A percentile compares a stretch with the other conserved stretches of the same genome.
Evolutionary conservation across 78 protist species (phyloP).

Genomic region (Dictyostelium citrinum): DNA sequence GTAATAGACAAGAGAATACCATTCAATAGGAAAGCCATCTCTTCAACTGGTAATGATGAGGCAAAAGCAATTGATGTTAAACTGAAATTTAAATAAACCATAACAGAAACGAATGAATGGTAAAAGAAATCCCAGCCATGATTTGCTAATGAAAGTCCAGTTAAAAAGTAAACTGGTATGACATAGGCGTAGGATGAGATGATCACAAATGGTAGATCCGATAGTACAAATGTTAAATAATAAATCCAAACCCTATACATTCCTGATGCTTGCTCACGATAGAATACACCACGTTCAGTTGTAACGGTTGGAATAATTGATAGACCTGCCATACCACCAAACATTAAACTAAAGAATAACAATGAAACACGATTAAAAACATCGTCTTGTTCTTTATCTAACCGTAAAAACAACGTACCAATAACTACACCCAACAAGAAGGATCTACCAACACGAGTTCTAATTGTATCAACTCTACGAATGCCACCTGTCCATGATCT

Average conservation of each 20-base stretch:
- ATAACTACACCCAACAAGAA: not conserved
- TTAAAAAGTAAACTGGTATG: not conserved
- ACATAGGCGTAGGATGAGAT: not conserved
- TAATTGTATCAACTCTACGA: not conserved
- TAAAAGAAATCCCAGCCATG: constrained; percentile 58
- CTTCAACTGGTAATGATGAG: not conserved
- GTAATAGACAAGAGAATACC: constrained; percentile 16
- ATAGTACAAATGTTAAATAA: not conserved
- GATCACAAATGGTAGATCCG: constrained; percentile 19
- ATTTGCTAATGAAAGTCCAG: not conserved
- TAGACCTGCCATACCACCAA: constrained; percentile 50
- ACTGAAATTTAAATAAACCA: not conserved
- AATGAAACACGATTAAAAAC: constrained; percentile 21
- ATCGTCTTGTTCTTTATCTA: constrained; percentile 10
- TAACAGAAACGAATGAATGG: not conserved
- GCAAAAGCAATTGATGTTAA: not conserved
- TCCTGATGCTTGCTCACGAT: constrained; percentile 29
- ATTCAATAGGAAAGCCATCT: not conserved
- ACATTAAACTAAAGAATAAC: constrained; percentile 33
- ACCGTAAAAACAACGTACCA: constrained; percentile 32
- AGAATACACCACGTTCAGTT: constrained; percentile 55
- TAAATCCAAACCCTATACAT: constrained; percentile 45
- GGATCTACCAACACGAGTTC: constrained; percentile 35
- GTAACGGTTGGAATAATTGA: constrained; percentile 6
- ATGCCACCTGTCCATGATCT: not conserved